These are phyloP conservation scores for Isatis tinctoria DNA, from an alignment of 345 rosid species.

Conservation along the genomic window DNA sequence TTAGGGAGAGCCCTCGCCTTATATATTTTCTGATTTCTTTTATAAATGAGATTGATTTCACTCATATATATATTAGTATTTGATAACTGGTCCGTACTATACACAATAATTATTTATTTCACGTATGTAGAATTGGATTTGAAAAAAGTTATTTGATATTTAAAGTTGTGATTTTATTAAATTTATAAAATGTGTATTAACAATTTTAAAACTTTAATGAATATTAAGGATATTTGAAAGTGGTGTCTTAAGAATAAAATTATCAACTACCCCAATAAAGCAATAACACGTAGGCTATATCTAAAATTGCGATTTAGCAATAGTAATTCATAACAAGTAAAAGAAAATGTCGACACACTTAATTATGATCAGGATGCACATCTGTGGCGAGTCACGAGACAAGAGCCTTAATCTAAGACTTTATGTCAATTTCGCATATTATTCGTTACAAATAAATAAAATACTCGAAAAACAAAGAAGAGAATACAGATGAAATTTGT, in stretches of 20 bases:
- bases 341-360: conserved; percentile 18
- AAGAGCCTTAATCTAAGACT: conserved; percentile 13
- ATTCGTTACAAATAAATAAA: neutral
- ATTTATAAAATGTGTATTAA: neutral
- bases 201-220: neutral
- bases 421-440: conserved; percentile 45
- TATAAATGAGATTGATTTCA: neutral
- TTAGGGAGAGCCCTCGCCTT: neutral
- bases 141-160: too few species aligned
- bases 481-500: conserved; percentile 6
- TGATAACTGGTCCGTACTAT: neutral
- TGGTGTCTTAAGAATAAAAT: neutral
- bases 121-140: neutral
- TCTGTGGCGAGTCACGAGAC: conserved; percentile 23
- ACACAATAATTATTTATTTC: neutral
- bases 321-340: neutral
- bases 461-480: neutral
- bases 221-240: neutral
- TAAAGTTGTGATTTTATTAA: neutral
- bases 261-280: neutral
- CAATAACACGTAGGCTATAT: neutral
- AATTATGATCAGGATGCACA: neutral
- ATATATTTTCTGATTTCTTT: neutral
- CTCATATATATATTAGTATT: too few species aligned
- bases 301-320: neutral